phyloP scores from a whole-genome alignment of 306 rosid genomes.

The Castanea crenata region DNA sequence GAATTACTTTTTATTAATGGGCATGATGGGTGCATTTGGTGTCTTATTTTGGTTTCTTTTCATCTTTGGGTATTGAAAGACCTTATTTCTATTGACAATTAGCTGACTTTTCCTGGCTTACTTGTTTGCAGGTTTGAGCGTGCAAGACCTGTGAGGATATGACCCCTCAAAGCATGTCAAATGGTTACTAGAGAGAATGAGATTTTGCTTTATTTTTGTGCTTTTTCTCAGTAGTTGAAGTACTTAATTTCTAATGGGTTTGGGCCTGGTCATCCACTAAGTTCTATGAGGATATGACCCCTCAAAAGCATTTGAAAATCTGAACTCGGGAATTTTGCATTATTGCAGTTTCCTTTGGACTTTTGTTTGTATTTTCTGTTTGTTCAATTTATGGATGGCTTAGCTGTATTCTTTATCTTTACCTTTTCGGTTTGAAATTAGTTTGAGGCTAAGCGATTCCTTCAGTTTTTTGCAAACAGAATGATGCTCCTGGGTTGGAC shows the following conservation, averaged over 20 bases:
- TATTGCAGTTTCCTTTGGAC: background rate
- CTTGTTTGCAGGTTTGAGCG: constrained; percentile 36
- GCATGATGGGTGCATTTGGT: background rate
- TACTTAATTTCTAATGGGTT: background rate
- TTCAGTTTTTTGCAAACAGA: background rate
- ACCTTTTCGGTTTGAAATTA: background rate
- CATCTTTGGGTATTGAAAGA: background rate
- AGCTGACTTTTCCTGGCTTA: background rate
- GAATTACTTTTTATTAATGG: background rate
- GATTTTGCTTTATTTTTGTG: background rate
- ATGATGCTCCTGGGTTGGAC: background rate
- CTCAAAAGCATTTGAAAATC: background rate
- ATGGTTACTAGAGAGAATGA: background rate
- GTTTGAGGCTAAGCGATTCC: background rate
- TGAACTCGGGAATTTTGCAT: background rate
- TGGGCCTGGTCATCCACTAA: background rate
- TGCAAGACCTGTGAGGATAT: constrained; percentile 30
- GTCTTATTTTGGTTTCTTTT: background rate
- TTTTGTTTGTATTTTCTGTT: background rate
- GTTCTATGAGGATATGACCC: background rate
- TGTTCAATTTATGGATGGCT: background rate
- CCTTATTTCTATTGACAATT: background rate
- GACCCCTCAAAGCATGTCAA: background rate
- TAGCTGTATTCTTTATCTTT: background rate
- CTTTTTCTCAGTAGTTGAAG: background rate